Percentiles rank a stretch among this genome's conserved stretches.
These are phyloP conservation scores for Barnettozyma wickerhamii DNA, from an alignment of 805 yeast species.

Conservation along the genomic window DNA sequence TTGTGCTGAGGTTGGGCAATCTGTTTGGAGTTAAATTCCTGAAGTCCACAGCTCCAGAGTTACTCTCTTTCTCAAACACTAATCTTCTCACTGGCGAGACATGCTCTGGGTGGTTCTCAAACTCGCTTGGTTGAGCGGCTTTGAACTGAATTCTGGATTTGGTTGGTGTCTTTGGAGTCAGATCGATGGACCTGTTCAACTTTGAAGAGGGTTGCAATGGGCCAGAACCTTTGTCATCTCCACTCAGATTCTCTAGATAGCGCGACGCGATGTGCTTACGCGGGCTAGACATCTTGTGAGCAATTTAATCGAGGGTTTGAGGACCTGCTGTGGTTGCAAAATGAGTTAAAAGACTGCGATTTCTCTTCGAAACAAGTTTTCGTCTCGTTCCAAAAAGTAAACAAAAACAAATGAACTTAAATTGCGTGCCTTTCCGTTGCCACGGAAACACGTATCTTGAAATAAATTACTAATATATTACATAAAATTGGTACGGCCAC, in stretches of 20 bases:
- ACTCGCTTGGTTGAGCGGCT: not conserved
- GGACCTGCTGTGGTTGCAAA: not conserved
- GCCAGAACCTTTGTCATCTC: constrained; percentile 5
- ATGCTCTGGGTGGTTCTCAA: not conserved
- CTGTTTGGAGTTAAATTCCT: not conserved
- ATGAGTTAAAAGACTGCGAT: too few relatives aligned
- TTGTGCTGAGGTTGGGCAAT: constrained; percentile 1
- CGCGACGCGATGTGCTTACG: constrained; percentile 22
- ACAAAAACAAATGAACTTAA: not conserved
- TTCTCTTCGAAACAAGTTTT: not conserved
- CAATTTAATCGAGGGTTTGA: not conserved
- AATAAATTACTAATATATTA: too few relatives aligned
- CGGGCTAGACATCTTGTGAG: not conserved
- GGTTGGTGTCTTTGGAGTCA: not conserved
- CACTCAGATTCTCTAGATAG: constrained; percentile 22
- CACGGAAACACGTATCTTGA: too few relatives aligned
- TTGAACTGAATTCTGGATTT: not conserved
- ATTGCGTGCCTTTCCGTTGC: too few relatives aligned
- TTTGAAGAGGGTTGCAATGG: constrained; percentile 20
- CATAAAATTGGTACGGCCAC: too few relatives aligned
- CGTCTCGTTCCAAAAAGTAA: not conserved
- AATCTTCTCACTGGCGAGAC: constrained; percentile 3
- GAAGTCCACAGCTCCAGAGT: not conserved
- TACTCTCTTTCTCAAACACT: constrained; percentile 1
- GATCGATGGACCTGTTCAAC: constrained; percentile 11